Base-by-base conservation (phyloP, 106 monocot species). In the Platanthera guangdongensis region DNA sequence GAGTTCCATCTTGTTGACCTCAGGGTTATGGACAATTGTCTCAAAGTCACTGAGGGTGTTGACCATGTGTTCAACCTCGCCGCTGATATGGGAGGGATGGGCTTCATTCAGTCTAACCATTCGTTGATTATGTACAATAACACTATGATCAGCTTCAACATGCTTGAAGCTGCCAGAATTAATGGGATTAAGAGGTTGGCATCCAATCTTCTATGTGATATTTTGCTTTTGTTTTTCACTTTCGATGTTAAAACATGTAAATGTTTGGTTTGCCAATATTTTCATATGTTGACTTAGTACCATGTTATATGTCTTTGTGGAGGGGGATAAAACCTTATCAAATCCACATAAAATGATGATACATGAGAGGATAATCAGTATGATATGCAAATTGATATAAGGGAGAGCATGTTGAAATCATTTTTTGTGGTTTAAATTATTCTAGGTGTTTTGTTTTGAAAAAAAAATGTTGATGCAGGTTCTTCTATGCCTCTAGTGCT, bases 41-140 rank as follows among this genome's bases (percentile, higher is more conserved):
- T 95, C 51, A 93, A 89, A 74, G 89, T 94, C 19, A 95, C 94
- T 51, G 65, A 72, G 0, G 87, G 82, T 6, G 92, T 92, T 4
- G 94, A 95, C 72, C 94, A 95, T 74, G 86, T 83, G 6, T 86
- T 86, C 57, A 95, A 91, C 74, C 87, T 92, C 74, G 94, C 94
- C 50, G 94, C 94, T 21, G 94, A 95, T 81, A 95, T 95, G 94
- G 94, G 86, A 30, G 86, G 86, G 22, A 86, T 86, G 86, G 86
- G 86, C 2, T 86, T 86, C 71, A 95, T 95, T 52, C 94, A 95
- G 82, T 92, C 91, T 28, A 95, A 95, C 74, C 94, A 95, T 71
- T 95, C 94, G 10, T 86, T 95, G 15, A 95, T 95, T 65, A 95
- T 95, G 94, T 95, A 95, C 83, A 95, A 95, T 57, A 95, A 95